Percentiles rank a stretch among this genome's conserved stretches.
Conservation (phyloP, 352 stramenopile species). For the Pythium phragmitis region DNA sequence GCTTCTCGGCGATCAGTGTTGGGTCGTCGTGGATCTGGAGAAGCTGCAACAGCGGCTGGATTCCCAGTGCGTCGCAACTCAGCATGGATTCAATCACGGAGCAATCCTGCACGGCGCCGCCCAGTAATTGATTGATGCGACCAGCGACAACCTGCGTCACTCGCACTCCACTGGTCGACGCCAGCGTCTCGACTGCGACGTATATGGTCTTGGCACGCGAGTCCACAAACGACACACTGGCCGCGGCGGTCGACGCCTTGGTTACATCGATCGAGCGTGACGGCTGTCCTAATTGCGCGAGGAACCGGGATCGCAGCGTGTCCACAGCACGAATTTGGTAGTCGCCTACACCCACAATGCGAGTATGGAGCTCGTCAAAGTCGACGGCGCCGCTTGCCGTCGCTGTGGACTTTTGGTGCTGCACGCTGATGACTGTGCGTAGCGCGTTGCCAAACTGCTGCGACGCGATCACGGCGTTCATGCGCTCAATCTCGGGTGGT, state of each 20-base stretch:
- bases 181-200: constrained; percentile 42
- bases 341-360: constrained; percentile 44
- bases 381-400: constrained; percentile 44
- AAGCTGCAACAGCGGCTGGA: constrained; percentile 45
- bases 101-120: constrained; percentile 59
- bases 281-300: constrained; percentile 55
- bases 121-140: constrained; percentile 70
- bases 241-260: constrained; percentile 38
- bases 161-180: constrained; percentile 37
- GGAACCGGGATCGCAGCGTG: constrained; percentile 56
- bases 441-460: constrained; percentile 58
- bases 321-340: constrained; percentile 56
- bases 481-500: constrained; percentile 39
- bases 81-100: constrained; percentile 68
- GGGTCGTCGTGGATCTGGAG: constrained; percentile 71
- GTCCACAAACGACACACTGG: constrained; percentile 69
- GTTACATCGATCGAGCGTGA: constrained; percentile 58
- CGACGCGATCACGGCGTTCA: constrained; percentile 50
- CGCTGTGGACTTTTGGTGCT: constrained; percentile 46
- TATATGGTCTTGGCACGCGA: constrained; percentile 41
- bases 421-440: constrained; percentile 61
- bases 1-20: constrained; percentile 59
- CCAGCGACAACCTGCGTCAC: constrained; percentile 56
- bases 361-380: constrained; percentile 64
- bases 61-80: constrained; percentile 46